phyloP scores from a whole-genome alignment of 495 filamentous ascomycete species.

The Cercophora newfieldiana region DNA sequence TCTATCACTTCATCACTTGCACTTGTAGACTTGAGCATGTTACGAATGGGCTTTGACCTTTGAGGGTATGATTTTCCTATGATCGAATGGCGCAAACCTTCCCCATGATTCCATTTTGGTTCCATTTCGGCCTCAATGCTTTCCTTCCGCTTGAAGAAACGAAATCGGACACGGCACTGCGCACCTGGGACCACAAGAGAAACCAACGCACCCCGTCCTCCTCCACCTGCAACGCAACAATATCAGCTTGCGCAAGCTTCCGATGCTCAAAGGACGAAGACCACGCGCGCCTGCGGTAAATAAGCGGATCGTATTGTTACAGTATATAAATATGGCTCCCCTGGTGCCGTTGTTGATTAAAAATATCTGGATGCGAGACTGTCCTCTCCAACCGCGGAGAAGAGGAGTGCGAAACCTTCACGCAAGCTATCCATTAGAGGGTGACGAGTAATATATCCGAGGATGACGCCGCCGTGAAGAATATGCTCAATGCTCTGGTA shows the following conservation, averaged over 20 bases:
- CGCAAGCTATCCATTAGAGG: neutral
- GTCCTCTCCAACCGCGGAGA: neutral
- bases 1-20: neutral
- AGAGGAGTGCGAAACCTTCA: neutral
- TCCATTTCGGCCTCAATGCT: neutral
- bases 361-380: neutral
- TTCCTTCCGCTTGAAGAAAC: neutral
- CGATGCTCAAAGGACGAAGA: neutral
- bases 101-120: neutral
- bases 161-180: neutral
- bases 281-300: constrained; percentile 8
- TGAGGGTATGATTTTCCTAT: neutral
- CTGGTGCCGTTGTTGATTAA: neutral
- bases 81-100: neutral
- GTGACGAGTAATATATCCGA: neutral
- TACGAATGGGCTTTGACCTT: neutral
- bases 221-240: too few species aligned
- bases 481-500: constrained; percentile 15
- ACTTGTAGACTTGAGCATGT: neutral
- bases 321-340: constrained; percentile 10
- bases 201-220: neutral
- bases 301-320: constrained; percentile 20
- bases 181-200: neutral
- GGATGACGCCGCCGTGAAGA: neutral
- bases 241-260: neutral